Evolutionary conservation across 768 basidiomycete species (phyloP).

Genomic region (Phaffia australis): DNA sequence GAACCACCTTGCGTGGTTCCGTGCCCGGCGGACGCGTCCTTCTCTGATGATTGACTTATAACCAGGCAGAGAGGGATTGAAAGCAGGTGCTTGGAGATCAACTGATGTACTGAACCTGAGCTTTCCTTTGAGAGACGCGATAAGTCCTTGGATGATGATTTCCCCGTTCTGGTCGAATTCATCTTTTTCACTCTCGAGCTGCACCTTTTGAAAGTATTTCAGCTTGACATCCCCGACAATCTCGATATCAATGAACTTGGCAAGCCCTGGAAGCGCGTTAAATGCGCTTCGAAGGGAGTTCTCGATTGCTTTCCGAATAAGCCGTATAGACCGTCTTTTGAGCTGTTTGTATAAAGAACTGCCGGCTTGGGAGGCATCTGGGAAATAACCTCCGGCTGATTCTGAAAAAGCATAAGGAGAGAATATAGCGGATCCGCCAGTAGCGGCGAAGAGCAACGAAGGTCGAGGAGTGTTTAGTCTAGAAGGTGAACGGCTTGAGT

Average conservation of each 20-base stretch:
- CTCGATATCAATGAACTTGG: conserved; percentile 16
- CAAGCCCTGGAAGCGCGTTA: conserved; percentile 17
- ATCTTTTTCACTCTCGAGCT: neutral
- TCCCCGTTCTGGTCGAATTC: neutral
- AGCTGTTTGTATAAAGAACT: neutral
- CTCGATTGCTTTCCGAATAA: conserved; percentile 5
- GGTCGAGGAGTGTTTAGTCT: neutral
- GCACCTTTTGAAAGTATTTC: neutral
- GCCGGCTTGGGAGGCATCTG: too few relatives aligned
- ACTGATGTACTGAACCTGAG: conserved; percentile 11
- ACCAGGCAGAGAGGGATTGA: neutral
- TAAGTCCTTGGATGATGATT: neutral
- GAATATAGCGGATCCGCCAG: neutral
- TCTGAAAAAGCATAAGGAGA: neutral
- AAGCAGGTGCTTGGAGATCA: conserved; percentile 8
- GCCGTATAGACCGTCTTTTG: neutral
- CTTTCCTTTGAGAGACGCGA: neutral
- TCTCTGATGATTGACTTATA: neutral
- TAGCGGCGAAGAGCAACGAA: neutral
- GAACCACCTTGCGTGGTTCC: conserved; percentile 8
- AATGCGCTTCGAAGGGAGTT: conserved; percentile 8
- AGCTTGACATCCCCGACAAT: conserved; percentile 2
- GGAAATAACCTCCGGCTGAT: neutral
- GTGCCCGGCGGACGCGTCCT: conserved; percentile 1
- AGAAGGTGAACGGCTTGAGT: neutral